A percentile compares a stretch with the other conserved stretches of the same genome.
These are phyloP conservation scores for Sarocladium oryzae DNA, from an alignment of 2,329 filamentous ascomycete species.

Conservation along the genomic window DNA sequence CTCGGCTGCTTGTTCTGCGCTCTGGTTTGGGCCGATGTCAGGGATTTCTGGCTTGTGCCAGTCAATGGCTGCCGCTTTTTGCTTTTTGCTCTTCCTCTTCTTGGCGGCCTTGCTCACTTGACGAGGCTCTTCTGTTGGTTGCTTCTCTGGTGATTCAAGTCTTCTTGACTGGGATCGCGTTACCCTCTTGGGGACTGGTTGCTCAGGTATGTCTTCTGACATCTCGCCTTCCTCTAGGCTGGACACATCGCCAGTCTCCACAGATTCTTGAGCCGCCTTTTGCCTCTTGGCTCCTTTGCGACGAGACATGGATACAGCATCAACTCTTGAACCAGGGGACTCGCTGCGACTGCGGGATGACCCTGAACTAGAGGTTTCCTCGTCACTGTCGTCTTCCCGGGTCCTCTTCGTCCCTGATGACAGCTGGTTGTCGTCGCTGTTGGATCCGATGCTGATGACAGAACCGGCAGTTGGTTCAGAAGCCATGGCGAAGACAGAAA, in stretches of 20 bases:
- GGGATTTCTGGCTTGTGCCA: background rate
- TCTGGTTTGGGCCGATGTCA: background rate
- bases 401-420: constrained; percentile 21
- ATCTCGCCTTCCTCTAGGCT: constrained; percentile 28
- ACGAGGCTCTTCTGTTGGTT: background rate
- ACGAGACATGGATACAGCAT: constrained; percentile 10
- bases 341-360: constrained; percentile 4
- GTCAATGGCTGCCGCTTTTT: background rate
- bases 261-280: background rate
- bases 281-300: constrained; percentile 11
- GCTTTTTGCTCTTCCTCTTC: constrained; percentile 1
- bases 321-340: background rate
- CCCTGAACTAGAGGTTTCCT: constrained; percentile 11
- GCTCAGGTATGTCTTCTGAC: constrained; percentile 16
- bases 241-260: constrained; percentile 3
- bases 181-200: background rate
- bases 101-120: background rate
- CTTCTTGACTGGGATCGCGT: constrained; percentile 3
- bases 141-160: constrained; percentile 6
- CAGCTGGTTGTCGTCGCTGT: constrained; percentile 17
- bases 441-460: constrained; percentile 19
- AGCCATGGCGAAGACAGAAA: constrained; percentile 13
- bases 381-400: constrained; percentile 17
- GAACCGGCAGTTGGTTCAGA: constrained; percentile 14
- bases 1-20: background rate